Conservation (phyloP, 2,329 filamentous ascomycete genomes). For the Metarhizium rileyi region DNA sequence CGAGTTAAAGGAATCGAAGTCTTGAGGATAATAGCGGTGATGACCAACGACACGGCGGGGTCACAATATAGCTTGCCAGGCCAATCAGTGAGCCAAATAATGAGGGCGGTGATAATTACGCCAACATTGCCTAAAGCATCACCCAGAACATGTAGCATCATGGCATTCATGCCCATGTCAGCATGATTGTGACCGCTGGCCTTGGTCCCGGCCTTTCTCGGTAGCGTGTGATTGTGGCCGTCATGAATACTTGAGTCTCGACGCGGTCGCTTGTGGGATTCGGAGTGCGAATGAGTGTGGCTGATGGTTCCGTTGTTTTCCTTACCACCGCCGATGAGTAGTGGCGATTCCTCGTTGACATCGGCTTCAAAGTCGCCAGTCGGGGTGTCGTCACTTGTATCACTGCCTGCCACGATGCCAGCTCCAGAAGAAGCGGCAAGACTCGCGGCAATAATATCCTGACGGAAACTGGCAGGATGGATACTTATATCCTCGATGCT, state of each 20-base stretch:
- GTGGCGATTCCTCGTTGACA: slow-evolving; percentile 35
- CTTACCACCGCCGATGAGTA: slow-evolving; percentile 26
- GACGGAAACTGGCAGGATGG: slow-evolving; percentile 81
- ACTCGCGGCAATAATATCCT: slow-evolving; percentile 84
- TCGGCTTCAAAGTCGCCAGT: slow-evolving; percentile 30
- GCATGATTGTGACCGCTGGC: slow-evolving; percentile 68
- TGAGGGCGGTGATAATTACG: slow-evolving; percentile 70
- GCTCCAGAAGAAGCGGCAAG: slow-evolving; percentile 40
- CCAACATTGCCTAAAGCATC: slow-evolving; percentile 81
- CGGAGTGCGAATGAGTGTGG: slow-evolving; percentile 11
- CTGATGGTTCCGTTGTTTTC: slow-evolving; percentile 21
- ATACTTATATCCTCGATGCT: slow-evolving; percentile 69
- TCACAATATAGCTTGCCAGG: slow-evolving; percentile 80
- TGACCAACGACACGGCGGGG: slow-evolving; percentile 84
- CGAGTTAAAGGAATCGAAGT: slow-evolving; percentile 71
- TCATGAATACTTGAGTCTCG: slow-evolving; percentile 51
- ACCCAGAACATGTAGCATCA: slow-evolving; percentile 67
- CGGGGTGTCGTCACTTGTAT: slow-evolving; percentile 38
- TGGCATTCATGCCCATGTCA: slow-evolving; percentile 92
- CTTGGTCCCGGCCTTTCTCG: slow-evolving; percentile 49
- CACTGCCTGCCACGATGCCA: slow-evolving; percentile 45
- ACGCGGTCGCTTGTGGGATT: slow-evolving; percentile 18
- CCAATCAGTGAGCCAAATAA: slow-evolving; percentile 87
- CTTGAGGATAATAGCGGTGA: slow-evolving; percentile 68
- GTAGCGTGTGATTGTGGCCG: slow-evolving; percentile 72